Conservation (phyloP, 306 rosid genomes). For the Psophocarpus tetragonolobus region DNA sequence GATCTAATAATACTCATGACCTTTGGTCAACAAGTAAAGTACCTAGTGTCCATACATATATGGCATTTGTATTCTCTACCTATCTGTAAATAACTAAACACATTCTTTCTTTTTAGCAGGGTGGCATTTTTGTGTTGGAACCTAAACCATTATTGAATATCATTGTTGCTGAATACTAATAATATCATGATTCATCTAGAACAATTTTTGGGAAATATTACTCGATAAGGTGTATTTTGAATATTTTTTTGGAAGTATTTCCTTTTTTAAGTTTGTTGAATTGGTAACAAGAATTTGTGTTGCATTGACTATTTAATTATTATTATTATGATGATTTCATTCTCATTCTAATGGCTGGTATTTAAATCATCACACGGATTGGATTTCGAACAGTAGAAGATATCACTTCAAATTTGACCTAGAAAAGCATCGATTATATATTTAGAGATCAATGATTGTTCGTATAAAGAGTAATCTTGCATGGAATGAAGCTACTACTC, state of each 20-base stretch:
- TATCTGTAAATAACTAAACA: background rate
- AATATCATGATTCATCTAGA: conserved; percentile 52
- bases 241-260: background rate
- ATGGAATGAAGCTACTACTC: background rate
- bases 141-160: conserved; percentile 70
- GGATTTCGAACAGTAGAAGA: conserved; percentile 78
- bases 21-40: background rate
- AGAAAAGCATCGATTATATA: background rate
- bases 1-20: background rate
- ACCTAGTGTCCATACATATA: background rate
- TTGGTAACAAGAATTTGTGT: background rate
- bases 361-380: conserved; percentile 53
- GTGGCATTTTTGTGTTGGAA: conserved; percentile 90
- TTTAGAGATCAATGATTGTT: conserved; percentile 5
- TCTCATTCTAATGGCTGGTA: conserved; percentile 27
- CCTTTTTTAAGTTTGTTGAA: background rate
- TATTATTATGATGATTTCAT: background rate
- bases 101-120: conserved; percentile 52
- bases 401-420: conserved; percentile 50
- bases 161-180: conserved; percentile 49
- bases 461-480: conserved; percentile 17
- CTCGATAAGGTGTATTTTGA: conserved; percentile 71
- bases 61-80: too few relatives aligned
- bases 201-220: conserved; percentile 71
- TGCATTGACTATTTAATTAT: background rate